Evolutionary conservation across 495 filamentous ascomycete genomes (phyloP), one percentile per base, ranked within the genome.

Genomic region (Lasiosphaeria ovina): DNA sequence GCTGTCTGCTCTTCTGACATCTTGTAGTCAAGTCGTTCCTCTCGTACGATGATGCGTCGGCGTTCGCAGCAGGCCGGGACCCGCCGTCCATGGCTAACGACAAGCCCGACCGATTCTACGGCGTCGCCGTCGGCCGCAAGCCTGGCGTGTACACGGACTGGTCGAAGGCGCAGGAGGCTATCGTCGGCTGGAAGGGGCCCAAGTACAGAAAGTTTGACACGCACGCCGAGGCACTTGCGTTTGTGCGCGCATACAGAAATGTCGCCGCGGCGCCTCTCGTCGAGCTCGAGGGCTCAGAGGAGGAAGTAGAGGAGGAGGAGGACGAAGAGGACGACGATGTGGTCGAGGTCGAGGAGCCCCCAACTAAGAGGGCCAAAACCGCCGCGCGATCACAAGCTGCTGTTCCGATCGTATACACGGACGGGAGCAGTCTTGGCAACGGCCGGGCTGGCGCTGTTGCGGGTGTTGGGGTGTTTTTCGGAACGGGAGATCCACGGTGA

Each of bases 141-240:
- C 90, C 93, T 0, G 93, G 94, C 4, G 87, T 98, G 3, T 98
- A 97, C 73, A 89, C 87, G 5, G 86, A 93, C 57, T 98, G 93
- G 93, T 69, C 79, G n/a, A 81, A 81, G 32, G 91, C 89, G 3
- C 82, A 90, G 62, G 78, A 86, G 57, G 89, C 94, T 58, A 91
- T 97, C 36, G 83, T 77, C 6, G 91, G 90, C 5, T 88, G 85
- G 69, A 87, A 86, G 59, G 84, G 85, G 14, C 90, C 92, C 16
- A 92, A 92, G 64, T 90, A 89, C 68, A 89, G 89, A 73, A 88
- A 83, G 55, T 98, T 98, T 59, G 66, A 80, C 17, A 96, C 88
- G 0, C 80, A 84, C 8, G 81, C 80, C 51, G 93, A 97, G 66
- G 94, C 94, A 4, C 86, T 77, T 53, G 72, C 70, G 4, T 81